Evolutionary conservation across 225 moss, liverwort and hornwort genomes (phyloP).

Genomic region (Bryoerythrophyllum caledonicum): DNA sequence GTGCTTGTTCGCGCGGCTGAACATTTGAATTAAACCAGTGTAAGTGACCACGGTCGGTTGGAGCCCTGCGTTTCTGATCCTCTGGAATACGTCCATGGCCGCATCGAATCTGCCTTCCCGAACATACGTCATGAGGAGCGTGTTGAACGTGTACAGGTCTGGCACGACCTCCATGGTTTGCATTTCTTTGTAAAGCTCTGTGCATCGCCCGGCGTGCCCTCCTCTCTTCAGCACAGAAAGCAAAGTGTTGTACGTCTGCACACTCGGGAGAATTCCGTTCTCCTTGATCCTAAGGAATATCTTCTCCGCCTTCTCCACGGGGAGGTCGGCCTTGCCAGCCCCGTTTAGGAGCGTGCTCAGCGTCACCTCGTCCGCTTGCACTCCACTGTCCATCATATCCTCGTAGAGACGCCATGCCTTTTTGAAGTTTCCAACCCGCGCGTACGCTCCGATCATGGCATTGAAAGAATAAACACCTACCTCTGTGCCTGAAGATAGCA

Average conservation of each 20-base stretch:
- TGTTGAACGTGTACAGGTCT: conserved; percentile 78
- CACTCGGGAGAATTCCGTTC: conserved; percentile 55
- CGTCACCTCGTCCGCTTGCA: conserved; percentile 80
- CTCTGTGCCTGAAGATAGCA: conserved; percentile 33
- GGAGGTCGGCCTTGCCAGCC: conserved; percentile 57
- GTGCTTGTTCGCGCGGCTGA: conserved; percentile 52
- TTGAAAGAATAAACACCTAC: conserved; percentile 73
- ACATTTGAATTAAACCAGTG: conserved; percentile 79
- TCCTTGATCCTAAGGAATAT: conserved; percentile 67
- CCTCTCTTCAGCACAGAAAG: conserved; percentile 56
- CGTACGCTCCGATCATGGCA: conserved; percentile 83
- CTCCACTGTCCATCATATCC: conserved; percentile 55
- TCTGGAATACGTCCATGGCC: conserved; percentile 57
- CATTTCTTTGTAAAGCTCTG: conserved; percentile 71
- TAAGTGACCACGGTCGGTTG: conserved; percentile 73
- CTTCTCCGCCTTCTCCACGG: conserved; percentile 63
- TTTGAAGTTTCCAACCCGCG: conserved; percentile 65
- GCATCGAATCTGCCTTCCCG: conserved; percentile 53
- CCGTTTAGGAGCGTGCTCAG: conserved; percentile 80
- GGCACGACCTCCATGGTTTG: conserved; percentile 56
- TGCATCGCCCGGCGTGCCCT: conserved; percentile 57
- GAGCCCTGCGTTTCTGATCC: conserved; percentile 54
- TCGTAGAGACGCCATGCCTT: conserved; percentile 80
- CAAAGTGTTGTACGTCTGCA: conserved; percentile 79
- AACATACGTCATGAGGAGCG: conserved; percentile 67